phyloP scores from a whole-genome alignment of 2,329 filamentous ascomycete species.

The Celoporthe dispersa region DNA sequence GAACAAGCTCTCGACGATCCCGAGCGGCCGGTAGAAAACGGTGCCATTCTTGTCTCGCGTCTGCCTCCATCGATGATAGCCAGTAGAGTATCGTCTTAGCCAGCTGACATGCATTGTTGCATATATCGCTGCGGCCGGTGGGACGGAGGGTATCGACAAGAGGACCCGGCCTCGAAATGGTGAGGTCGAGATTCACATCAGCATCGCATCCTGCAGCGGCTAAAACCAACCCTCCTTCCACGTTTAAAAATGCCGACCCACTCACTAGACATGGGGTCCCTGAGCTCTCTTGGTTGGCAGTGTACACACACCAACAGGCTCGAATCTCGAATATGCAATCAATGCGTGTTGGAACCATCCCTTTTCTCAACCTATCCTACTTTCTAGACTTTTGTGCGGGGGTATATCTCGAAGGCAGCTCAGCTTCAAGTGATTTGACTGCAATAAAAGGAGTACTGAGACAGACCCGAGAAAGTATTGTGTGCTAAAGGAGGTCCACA shows the following conservation, averaged over 20 bases:
- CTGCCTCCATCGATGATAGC: slow-evolving; percentile 25
- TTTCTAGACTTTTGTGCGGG: no score
- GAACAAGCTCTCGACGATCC: slow-evolving; percentile 34
- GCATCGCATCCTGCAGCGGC: neutral
- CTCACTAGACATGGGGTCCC: neutral
- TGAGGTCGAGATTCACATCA: neutral
- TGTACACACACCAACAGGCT: no score
- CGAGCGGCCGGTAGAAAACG: slow-evolving; percentile 24
- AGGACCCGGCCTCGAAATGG: neutral
- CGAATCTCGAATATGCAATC: no score
- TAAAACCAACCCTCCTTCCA: neutral
- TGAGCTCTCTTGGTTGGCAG: no score
- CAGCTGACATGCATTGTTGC: slow-evolving; percentile 14
- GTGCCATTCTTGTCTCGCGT: neutral
- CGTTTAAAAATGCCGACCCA: neutral
- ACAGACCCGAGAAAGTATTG: neutral
- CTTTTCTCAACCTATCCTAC: no score
- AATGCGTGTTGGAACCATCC: no score
- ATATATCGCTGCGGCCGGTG: neutral
- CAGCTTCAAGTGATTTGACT: no score
- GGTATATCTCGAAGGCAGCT: no score
- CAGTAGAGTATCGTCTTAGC: slow-evolving; percentile 20
- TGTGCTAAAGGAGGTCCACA: neutral
- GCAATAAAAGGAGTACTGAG: neutral
- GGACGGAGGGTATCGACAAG: neutral